Evolutionary conservation across 257 asterid genomes (phyloP).

Genomic region (Solanum phureja): DNA sequence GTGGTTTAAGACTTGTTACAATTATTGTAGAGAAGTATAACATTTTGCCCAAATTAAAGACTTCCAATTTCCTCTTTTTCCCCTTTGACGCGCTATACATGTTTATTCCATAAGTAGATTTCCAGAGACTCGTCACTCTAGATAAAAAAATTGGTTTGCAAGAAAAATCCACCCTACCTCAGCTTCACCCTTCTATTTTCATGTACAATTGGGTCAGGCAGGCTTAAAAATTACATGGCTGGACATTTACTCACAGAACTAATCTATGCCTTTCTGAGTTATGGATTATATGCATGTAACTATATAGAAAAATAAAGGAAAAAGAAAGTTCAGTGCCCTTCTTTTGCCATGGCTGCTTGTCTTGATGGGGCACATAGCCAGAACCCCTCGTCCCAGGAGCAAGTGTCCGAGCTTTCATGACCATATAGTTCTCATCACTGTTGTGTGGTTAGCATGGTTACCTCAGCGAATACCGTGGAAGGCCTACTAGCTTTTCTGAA

Average conservation of each 20-base stretch:
- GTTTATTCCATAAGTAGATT: background rate
- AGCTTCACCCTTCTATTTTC: slow-evolving; percentile 21
- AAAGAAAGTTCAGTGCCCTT: background rate
- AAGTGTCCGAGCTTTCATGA: background rate
- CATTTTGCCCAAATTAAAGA: background rate
- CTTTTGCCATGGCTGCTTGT: background rate
- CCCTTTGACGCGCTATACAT: background rate
- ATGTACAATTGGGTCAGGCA: slow-evolving; percentile 26
- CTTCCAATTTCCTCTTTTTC: background rate
- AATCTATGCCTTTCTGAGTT: slow-evolving; percentile 16
- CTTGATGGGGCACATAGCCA: background rate
- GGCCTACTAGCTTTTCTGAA: background rate
- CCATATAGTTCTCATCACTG: background rate
- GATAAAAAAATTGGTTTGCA: slow-evolving; percentile 2
- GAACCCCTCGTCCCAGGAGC: background rate
- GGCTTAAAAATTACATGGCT: slow-evolving; percentile 9
- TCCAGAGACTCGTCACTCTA: background rate
- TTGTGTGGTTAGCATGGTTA: background rate
- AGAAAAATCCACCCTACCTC: slow-evolving; percentile 11
- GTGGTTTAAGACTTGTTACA: background rate
- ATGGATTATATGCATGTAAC: slow-evolving; percentile 12
- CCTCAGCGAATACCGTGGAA: background rate
- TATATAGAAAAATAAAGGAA: slow-evolving; percentile 8
- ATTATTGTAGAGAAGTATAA: background rate
- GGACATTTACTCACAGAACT: slow-evolving; percentile 11